Evolutionary conservation across 352 stramenopile genomes (phyloP), one percentile per base, ranked within the genome.

Genomic region (Globisporangium paroecandrum): DNA sequence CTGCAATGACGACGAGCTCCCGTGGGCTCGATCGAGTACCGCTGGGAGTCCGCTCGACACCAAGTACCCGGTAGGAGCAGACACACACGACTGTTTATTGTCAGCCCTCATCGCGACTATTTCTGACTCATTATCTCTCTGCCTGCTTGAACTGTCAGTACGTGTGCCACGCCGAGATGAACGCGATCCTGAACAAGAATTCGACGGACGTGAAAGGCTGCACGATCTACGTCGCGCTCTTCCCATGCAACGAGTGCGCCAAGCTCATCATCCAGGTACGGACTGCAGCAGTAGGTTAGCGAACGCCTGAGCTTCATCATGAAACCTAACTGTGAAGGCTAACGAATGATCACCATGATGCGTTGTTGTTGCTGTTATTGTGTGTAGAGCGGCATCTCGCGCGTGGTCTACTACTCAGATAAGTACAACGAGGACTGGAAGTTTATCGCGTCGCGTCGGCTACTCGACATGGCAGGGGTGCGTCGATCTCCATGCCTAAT

Each of bases 121-220:
- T 41, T 41, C 34, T 1, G 22, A 56, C 9, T 20, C 55, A 13
- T 47, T 29, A 46, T 24, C 12, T 38, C 25, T 58, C n/a, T 62
- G 22, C 29, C 58, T 49, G 65, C 24, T 9, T 25, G 61, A 9
- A 7, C 34, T 9, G 20, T 7, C 62, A 98, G 78, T 99, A 99
- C 77, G 98, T 99, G 25, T 98, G 95, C 62, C 98, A 99, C 72
- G 98, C 98, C 22, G 98, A 99, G 82, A 98, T 99, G 82, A 99
- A 99, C 80, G 97, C 98, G 6, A 99, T 99, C 75, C 74, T 99
- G 60, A 99, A 99, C 79, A 99, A 98, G 74, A 98, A 98, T 72
- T 96, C 89, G 53, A 93, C 94, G 0, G 92, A 97, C 74, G 84
- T 98, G 24, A 89, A 96, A 65, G 90, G 87, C 65, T 97, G 95